Conservation (phyloP, 441 rosid genomes). For the Populus hybrid region DNA sequence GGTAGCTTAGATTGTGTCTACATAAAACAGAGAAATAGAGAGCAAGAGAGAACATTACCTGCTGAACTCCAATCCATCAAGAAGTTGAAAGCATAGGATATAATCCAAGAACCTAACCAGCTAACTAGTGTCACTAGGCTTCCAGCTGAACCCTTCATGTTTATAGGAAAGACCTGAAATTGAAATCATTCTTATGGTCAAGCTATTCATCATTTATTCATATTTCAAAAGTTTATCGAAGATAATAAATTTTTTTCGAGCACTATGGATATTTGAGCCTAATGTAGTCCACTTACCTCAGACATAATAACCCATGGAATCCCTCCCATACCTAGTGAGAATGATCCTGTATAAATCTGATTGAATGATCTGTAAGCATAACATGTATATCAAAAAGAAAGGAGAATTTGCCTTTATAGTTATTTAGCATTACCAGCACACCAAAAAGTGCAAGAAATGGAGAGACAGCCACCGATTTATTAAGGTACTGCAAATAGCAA, state of each 20-base stretch:
- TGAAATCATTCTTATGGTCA: background rate
- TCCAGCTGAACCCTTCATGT: slow-evolving; percentile 82
- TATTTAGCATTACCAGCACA: slow-evolving; percentile 49
- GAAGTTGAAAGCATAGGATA: slow-evolving; percentile 77
- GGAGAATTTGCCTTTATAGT: background rate
- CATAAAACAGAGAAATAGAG: background rate
- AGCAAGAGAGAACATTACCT: slow-evolving; percentile 33
- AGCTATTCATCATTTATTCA: background rate
- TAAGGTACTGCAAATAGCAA: slow-evolving; percentile 39
- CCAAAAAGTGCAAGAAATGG: slow-evolving; percentile 60
- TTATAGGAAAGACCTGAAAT: slow-evolving; percentile 75
- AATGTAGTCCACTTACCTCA: slow-evolving; percentile 48
- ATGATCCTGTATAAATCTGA: slow-evolving; percentile 54
- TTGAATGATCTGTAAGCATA: background rate
- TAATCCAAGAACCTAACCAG: slow-evolving; percentile 58
- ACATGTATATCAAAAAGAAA: background rate
- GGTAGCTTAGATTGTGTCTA: background rate
- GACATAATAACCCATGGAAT: slow-evolving; percentile 96
- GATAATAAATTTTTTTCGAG: background rate
- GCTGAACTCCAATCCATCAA: slow-evolving; percentile 73
- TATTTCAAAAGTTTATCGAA: background rate
- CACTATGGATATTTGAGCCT: too few species aligned
- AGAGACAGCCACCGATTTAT: slow-evolving; percentile 24
- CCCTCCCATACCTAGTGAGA: slow-evolving; percentile 87
- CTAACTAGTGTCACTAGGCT: slow-evolving; percentile 70